A percentile compares a stretch with the other conserved stretches of the same genome.
These are phyloP conservation scores for Schizosaccharomyces versatilis DNA, from an alignment of 1,139 yeast species.

Conservation along the genomic window DNA sequence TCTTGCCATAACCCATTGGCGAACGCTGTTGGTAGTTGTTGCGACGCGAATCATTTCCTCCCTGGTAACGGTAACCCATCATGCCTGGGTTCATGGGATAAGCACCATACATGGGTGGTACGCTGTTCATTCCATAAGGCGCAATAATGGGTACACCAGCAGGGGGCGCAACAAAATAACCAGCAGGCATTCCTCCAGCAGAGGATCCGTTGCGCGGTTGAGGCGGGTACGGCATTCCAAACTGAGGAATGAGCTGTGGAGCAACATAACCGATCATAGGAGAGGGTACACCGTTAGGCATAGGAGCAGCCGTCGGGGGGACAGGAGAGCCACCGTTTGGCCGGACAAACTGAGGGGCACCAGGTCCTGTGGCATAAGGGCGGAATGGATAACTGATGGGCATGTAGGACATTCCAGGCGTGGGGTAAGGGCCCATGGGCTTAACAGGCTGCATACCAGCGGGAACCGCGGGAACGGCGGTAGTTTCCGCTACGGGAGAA, in stretches of 20 bases:
- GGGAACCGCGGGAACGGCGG: too few relatives aligned
- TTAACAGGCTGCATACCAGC: too few relatives aligned
- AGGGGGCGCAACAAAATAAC: neutral
- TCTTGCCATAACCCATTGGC: too few relatives aligned
- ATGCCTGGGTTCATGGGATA: neutral
- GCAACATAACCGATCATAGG: neutral
- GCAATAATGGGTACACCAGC: neutral
- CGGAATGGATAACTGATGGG: neutral
- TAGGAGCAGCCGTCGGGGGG: neutral
- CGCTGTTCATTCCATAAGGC: neutral
- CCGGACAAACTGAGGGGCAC: neutral
- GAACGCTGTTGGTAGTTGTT: neutral
- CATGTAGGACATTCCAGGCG: neutral
- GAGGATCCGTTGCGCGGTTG: neutral
- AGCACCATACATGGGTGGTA: slow-evolving; percentile 1
- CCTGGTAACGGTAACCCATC: neutral
- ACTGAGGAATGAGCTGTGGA: neutral
- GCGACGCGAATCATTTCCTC: neutral
- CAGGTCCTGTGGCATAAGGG: neutral
- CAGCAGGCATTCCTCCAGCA: neutral
- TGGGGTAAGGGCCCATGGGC: neutral
- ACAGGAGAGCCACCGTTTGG: too few relatives aligned
- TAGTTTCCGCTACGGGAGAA: too few relatives aligned
- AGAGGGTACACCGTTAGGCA: neutral
- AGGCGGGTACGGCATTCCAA: neutral